Conservation (phyloP, 176 grass and related monocot species). For the Melocanna baccifera region DNA sequence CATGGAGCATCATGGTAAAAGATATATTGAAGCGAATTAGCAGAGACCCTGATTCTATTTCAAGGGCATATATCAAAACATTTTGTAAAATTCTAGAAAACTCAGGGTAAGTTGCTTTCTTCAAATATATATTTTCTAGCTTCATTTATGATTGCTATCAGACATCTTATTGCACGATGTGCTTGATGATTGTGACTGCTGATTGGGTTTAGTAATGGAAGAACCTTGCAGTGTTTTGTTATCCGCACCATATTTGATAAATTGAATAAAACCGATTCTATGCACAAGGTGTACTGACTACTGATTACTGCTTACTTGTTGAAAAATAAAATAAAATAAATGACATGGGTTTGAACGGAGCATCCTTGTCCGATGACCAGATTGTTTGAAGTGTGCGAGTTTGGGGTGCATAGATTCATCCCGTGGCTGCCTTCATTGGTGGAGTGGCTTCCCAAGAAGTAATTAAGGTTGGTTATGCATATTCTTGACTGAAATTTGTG, state of each 20-base stretch:
- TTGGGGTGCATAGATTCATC: slow-evolving; percentile 71
- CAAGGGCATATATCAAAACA: slow-evolving; percentile 72
- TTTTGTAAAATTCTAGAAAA: slow-evolving; percentile 96
- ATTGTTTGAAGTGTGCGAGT: slow-evolving; percentile 87
- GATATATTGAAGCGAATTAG: slow-evolving; percentile 71
- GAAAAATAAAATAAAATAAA: slow-evolving; percentile 1
- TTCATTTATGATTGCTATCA: not conserved
- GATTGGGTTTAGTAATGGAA: not conserved
- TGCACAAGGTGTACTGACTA: not conserved
- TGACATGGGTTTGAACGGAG: slow-evolving; percentile 70
- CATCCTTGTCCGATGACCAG: slow-evolving; percentile 67
- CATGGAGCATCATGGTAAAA: slow-evolving; percentile 56
- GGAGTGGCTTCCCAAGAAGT: slow-evolving; percentile 86
- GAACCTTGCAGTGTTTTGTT: not conserved
- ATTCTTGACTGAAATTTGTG: not conserved
- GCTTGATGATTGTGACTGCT: not conserved
- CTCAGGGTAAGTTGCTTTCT: slow-evolving; percentile 54
- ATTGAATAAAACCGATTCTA: not conserved
- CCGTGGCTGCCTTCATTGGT: slow-evolving; percentile 78
- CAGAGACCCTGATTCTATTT: slow-evolving; percentile 73
- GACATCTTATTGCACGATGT: not conserved
- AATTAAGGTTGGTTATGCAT: slow-evolving; percentile 62
- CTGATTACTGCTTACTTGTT: not conserved
- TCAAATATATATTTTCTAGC: slow-evolving; percentile 13
- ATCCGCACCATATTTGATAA: not conserved